phyloP scores from a whole-genome alignment of 208 protist species.

The Trichomonas gallinae region DNA sequence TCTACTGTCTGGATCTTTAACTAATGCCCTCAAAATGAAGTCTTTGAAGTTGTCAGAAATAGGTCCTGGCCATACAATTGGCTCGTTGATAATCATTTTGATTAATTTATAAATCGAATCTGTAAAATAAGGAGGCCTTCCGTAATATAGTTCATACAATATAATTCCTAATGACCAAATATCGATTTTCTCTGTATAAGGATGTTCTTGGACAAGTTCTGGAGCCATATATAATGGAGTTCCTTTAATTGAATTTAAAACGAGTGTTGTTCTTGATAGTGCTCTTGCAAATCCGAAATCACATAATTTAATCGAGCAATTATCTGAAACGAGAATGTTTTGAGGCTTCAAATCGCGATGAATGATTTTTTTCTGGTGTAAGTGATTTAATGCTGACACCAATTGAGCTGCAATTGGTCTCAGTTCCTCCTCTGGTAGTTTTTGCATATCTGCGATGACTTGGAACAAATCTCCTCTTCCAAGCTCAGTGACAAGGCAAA shows the following conservation, averaged over 20 bases:
- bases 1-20: background rate
- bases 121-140: slow-evolving; percentile 81
- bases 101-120: slow-evolving; percentile 81
- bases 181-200: slow-evolving; percentile 56
- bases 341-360: slow-evolving; percentile 71
- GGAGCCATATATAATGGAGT: slow-evolving; percentile 81
- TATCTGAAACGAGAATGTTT: slow-evolving; percentile 74
- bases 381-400: slow-evolving; percentile 76
- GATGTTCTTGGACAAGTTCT: slow-evolving; percentile 60
- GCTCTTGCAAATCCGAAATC: slow-evolving; percentile 91
- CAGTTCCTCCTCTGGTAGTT: slow-evolving; percentile 60
- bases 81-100: slow-evolving; percentile 63
- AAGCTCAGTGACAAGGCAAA: slow-evolving; percentile 63
- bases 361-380: slow-evolving; percentile 86
- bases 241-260: slow-evolving; percentile 74
- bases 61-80: background rate
- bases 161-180: slow-evolving; percentile 93
- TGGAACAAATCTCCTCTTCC: slow-evolving; percentile 44
- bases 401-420: slow-evolving; percentile 79
- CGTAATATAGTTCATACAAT: slow-evolving; percentile 84
- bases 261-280: slow-evolving; percentile 63
- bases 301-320: slow-evolving; percentile 67
- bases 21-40: background rate
- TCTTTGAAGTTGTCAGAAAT: slow-evolving; percentile 3
- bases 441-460: slow-evolving; percentile 59